Evolutionary conservation across 75 land plant genomes (phyloP).

Genomic region (Selaginella moellendorffii): DNA sequence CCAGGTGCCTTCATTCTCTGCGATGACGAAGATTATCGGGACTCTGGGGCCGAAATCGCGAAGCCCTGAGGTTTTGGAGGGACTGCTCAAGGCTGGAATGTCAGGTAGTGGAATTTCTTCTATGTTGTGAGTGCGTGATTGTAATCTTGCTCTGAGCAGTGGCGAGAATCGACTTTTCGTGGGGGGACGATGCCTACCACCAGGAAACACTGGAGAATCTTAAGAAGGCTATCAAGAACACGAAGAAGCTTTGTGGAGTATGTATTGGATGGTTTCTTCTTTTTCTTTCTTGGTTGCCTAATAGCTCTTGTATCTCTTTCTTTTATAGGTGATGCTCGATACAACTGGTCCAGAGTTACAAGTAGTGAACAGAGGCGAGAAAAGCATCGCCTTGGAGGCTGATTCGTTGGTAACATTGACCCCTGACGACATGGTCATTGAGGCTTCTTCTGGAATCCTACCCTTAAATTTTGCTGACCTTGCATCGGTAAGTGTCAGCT

Average conservation of each 20-base stretch:
- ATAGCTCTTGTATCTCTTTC: conserved; percentile 18
- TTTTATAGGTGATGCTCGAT: conserved; percentile 66
- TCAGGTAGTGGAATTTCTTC: conserved; percentile 22
- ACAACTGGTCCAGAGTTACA: conserved; percentile 83
- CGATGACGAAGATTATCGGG: conserved; percentile 48
- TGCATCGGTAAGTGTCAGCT: conserved; percentile 26
- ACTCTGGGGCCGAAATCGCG: conserved; percentile 60
- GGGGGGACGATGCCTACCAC: conserved; percentile 60
- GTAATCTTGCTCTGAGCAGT: too few species aligned
- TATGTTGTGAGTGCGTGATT: too few species aligned
- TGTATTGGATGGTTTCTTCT: conserved; percentile 10
- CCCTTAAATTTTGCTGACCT: conserved; percentile 64
- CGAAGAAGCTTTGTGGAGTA: conserved; percentile 71
- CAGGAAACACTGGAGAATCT: conserved; percentile 84
- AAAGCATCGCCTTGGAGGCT: conserved; percentile 46
- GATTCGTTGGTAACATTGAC: conserved; percentile 53
- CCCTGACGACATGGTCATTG: conserved; percentile 39
- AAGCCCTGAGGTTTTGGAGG: conserved; percentile 39
- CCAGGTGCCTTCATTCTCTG: conserved; percentile 18
- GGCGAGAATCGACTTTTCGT: conserved; percentile 85
- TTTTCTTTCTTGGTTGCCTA: neutral
- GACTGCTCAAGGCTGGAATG: conserved; percentile 46
- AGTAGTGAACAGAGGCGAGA: conserved; percentile 46
- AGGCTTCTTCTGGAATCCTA: conserved; percentile 48
- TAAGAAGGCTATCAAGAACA: conserved; percentile 49